Evolutionary conservation across 75 land plant genomes (phyloP), one percentile per base, ranked within the genome.

Genomic region (Cryptomeria japonica): DNA sequence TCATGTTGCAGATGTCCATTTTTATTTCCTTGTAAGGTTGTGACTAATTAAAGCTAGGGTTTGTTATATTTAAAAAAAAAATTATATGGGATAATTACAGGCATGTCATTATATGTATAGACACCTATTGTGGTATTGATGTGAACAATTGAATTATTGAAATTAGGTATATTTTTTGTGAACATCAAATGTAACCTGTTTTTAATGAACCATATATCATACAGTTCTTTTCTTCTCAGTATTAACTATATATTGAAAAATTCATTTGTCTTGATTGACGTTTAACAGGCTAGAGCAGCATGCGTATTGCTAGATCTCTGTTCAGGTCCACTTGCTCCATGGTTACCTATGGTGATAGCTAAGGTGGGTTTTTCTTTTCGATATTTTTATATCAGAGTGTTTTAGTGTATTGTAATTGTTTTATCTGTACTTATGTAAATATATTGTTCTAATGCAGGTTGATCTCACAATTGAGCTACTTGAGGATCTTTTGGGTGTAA

Each of bases 301-400:
- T 96, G 97, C 87, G 89, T 95, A 49, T 91, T 97, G 58, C 94
- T 97, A 58, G 99, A 97, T 90, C 89, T 97, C 13, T 97, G 99
- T 86, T 90, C 91, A 85, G 94, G 97, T 34, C 96, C 95, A 39
- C 91, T 97, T 76, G 93, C 95, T 68, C 95, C 98, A 82, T 97
- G 98, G 97, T 87, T 96, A 83, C 53, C 97, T 72, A 94, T 88
- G 82, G 95, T 97, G 36, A 90, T 95, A 86, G 95, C 96, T 31
- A 97, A 97, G 96, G 99, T 97, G 41, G 36, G 78, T 0, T 87
- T 53, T n/a, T 36, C 34, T 32, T 19, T 85, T 55, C 15, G 1
- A 8, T 53, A 31, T 56, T 16, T 44, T 28, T 18, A 22, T 58
- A 56, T 15, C 25, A 53, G 37, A 15, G 3, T 25, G 25, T 25